Conservation (phyloP, 2,329 filamentous ascomycete species). For the Fusarium beomiforme region DNA sequence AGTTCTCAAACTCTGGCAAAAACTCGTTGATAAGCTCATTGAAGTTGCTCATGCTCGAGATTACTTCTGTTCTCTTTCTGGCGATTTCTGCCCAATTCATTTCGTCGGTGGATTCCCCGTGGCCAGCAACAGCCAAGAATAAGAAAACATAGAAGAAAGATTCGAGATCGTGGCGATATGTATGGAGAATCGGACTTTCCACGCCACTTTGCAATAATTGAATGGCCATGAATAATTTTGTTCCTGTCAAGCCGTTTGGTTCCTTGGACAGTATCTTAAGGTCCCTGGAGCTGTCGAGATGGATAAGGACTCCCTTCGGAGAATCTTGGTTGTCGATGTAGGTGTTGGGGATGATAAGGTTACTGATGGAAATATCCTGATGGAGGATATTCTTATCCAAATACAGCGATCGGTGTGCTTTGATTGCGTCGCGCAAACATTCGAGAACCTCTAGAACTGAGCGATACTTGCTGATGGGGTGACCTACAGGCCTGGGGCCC, state of each 20-base stretch:
- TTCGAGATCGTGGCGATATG: conserved; percentile 43
- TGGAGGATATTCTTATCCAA: conserved; percentile 48
- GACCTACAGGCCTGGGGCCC: conserved; percentile 22
- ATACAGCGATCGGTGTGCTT: conserved; percentile 50
- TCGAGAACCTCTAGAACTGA: conserved; percentile 47
- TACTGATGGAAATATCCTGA: conserved; percentile 50
- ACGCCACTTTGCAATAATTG: too few species aligned
- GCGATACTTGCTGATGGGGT: conserved; percentile 36
- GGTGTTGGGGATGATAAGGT: conserved; percentile 49
- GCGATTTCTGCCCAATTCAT: background rate
- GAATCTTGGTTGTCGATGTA: fast-evolving
- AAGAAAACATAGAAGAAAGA: conserved; percentile 44
- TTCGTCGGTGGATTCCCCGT: background rate
- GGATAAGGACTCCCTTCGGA: conserved; percentile 39
- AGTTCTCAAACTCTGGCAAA: background rate
- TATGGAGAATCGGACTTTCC: too few species aligned
- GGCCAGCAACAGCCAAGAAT: conserved; percentile 1
- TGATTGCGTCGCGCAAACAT: conserved; percentile 48
- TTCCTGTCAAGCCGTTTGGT: conserved; percentile 25
- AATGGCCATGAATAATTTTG: conserved; percentile 43
- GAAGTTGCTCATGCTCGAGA: background rate
- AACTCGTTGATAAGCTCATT: background rate
- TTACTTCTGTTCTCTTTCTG: background rate
- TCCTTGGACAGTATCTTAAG: conserved; percentile 35
- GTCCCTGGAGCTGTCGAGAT: conserved; percentile 27